phyloP scores from a whole-genome alignment of 1,139 yeast genomes.

The Lodderomyces theae region DNA sequence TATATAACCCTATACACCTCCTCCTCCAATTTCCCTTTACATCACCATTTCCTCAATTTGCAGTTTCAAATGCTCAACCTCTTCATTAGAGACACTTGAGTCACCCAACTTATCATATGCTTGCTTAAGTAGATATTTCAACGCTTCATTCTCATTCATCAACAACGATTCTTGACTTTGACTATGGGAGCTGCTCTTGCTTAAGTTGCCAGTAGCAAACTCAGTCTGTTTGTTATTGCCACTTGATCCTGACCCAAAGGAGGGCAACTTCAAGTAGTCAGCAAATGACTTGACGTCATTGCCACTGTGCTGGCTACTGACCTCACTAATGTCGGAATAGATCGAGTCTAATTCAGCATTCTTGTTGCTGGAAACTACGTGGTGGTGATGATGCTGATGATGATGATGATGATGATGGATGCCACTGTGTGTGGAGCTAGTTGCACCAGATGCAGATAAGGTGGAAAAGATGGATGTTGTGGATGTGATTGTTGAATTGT shows the following conservation, averaged over 20 bases:
- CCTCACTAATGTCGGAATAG: conserved; percentile 29
- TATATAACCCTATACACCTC: background rate
- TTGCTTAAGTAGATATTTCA: conserved; percentile 25
- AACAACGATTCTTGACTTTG: conserved; percentile 8
- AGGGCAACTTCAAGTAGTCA: conserved; percentile 28
- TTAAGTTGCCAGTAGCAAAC: background rate
- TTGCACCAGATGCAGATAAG: conserved; percentile 6
- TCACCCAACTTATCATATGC: conserved; percentile 21
- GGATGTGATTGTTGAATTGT: background rate
- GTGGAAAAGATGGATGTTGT: conserved; percentile 5
- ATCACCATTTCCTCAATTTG: conserved; percentile 3
- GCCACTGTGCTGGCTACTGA: conserved; percentile 18
- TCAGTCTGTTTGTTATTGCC: background rate
- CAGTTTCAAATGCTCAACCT: background rate
- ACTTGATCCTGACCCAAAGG: background rate
- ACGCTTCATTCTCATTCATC: conserved; percentile 24
- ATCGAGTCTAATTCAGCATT: conserved; percentile 28
- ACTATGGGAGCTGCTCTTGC: background rate
- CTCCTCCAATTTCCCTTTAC: too few species aligned
- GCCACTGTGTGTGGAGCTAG: conserved; percentile 17
- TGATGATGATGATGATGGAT: too few species aligned
- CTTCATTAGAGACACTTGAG: background rate
- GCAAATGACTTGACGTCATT: conserved; percentile 18
- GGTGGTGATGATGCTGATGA: too few species aligned
- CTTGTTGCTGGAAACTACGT: too few species aligned